Percentiles rank a stretch among this genome's conserved stretches.
Evolutionary conservation across 2,329 filamentous ascomycete genomes (phyloP).

Genomic region (Lojkania enalia): DNA sequence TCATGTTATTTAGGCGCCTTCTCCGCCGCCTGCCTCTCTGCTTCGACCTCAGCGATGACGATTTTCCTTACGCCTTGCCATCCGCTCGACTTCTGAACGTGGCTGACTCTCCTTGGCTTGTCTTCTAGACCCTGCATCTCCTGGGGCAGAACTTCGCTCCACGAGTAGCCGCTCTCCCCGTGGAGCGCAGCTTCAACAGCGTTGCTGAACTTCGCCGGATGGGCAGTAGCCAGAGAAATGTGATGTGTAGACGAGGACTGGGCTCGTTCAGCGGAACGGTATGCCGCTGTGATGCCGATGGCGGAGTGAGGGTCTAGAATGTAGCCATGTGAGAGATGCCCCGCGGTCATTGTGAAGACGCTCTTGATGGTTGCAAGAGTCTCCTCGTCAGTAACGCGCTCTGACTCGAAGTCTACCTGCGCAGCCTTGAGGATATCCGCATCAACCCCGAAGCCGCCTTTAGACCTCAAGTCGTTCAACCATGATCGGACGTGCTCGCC

Average conservation of each 20-base stretch:
- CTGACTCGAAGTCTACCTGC: slow-evolving; percentile 76
- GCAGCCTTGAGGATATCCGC: slow-evolving; percentile 71
- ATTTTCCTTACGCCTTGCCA: slow-evolving; percentile 77
- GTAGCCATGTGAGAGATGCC: slow-evolving; percentile 57
- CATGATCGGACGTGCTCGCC: slow-evolving; percentile 77
- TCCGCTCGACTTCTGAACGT: slow-evolving; percentile 64
- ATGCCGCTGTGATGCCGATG: slow-evolving; percentile 77
- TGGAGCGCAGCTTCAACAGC: slow-evolving; percentile 81
- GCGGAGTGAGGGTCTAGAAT: slow-evolving; percentile 92
- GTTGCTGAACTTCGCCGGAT: slow-evolving; percentile 90
- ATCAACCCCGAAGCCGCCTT: slow-evolving; percentile 82
- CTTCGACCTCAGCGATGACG: slow-evolving; percentile 72
- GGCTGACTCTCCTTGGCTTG: slow-evolving; percentile 72
- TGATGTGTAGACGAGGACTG: slow-evolving; percentile 60
- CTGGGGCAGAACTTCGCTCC: slow-evolving; percentile 74
- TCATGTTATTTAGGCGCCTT: background rate
- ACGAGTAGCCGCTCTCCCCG: slow-evolving; percentile 72
- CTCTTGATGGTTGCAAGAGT: slow-evolving; percentile 53
- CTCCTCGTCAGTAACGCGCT: slow-evolving; percentile 63
- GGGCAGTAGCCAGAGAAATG: slow-evolving; percentile 87
- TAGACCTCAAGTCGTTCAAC: slow-evolving; percentile 77
- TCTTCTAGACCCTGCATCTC: slow-evolving; percentile 81
- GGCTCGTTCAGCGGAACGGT: slow-evolving; percentile 65
- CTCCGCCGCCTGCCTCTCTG: slow-evolving; percentile 40
- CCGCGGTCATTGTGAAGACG: slow-evolving; percentile 48